Percentiles rank a stretch among this genome's conserved stretches.
Evolutionary conservation across 2,329 filamentous ascomycete genomes (phyloP).

Genomic region (Cordyceps militaris): DNA sequence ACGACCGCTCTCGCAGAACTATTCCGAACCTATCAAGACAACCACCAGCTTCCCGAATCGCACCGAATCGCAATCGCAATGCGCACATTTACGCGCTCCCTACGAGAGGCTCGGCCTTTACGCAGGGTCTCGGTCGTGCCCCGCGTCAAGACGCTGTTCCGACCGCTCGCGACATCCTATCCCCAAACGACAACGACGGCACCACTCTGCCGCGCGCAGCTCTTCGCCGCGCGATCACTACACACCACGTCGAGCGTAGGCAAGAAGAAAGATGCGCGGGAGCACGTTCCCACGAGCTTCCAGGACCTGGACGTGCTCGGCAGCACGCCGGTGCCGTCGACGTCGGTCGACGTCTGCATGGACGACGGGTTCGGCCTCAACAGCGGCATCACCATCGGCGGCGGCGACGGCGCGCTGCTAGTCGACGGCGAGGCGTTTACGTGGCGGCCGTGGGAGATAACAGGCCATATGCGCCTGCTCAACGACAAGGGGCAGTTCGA

Average conservation of each 20-base stretch:
- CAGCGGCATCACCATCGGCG: constrained; percentile 64
- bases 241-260: constrained; percentile 17
- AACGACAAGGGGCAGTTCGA: constrained; percentile 81
- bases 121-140: background rate
- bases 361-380: constrained; percentile 80
- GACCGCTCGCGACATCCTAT: background rate
- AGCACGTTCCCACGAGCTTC: constrained; percentile 54
- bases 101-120: background rate
- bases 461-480: constrained; percentile 43
- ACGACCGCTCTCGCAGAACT: background rate
- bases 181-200: background rate
- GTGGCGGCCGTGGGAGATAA: constrained; percentile 74
- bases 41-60: background rate
- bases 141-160: background rate
- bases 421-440: constrained; percentile 80
- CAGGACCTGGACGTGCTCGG: constrained; percentile 70
- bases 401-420: constrained; percentile 67
- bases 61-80: background rate
- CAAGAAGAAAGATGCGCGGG: constrained; percentile 21
- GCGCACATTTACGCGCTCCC: background rate
- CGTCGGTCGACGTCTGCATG: constrained; percentile 75
- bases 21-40: background rate
- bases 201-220: background rate
- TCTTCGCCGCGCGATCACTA: constrained; percentile 10
- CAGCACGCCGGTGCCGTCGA: constrained; percentile 68